Percentiles rank a stretch among this genome's conserved stretches.
Conservation (phyloP, 805 yeast species). For the Hanseniaspora lindneri region DNA sequence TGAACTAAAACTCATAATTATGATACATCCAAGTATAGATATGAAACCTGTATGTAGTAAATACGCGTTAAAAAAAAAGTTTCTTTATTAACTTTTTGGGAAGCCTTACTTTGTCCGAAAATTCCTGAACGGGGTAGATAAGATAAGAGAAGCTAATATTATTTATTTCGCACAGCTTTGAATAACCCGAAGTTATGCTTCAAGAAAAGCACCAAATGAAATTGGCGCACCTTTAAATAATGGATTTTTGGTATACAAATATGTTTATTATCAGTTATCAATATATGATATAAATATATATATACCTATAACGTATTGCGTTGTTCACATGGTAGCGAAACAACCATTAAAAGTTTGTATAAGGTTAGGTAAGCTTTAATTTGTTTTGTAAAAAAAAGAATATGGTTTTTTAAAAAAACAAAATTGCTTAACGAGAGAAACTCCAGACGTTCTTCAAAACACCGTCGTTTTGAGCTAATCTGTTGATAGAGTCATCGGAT, state of each 20-base stretch:
- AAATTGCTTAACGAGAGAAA: conserved; percentile 67
- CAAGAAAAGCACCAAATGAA: not conserved
- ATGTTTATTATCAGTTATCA: not conserved
- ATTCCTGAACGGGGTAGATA: no score
- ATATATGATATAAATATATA: not conserved
- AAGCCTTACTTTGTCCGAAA: no score
- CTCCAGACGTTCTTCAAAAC: conserved; percentile 91
- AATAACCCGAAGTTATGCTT: no score
- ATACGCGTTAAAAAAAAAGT: no score
- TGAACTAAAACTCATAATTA: no score
- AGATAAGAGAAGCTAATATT: no score
- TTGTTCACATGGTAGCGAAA: not conserved
- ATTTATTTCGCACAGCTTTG: no score
- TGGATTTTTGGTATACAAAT: not conserved
- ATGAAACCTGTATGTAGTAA: no score
- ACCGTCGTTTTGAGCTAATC: conserved; percentile 98
- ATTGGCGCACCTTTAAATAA: not conserved
- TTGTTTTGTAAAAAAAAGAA: not conserved
- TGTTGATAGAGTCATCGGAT: conserved; percentile 97
- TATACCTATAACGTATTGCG: conserved; percentile 3
- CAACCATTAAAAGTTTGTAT: not conserved
- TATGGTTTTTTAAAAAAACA: not conserved
- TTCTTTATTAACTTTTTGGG: no score
- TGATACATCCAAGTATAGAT: no score
- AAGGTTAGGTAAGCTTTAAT: no score